These are phyloP conservation scores for Calocybe cyanea DNA, from an alignment of 768 basidiomycete species.

Conservation along the genomic window DNA sequence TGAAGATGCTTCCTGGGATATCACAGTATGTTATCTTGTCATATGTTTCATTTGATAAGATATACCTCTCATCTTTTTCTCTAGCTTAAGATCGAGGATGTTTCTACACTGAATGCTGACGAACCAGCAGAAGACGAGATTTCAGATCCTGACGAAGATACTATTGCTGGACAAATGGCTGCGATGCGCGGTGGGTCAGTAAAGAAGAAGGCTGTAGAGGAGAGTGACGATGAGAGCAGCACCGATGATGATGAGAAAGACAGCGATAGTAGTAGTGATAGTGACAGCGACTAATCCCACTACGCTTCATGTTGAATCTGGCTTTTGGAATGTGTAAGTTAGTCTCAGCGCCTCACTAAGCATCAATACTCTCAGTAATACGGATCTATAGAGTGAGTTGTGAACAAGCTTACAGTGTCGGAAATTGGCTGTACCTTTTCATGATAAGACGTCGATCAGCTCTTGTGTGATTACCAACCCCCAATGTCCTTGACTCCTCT, in stretches of 20 bases:
- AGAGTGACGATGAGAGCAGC: conserved; percentile 49
- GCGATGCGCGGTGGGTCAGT: conserved; percentile 87
- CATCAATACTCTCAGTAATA: too few species aligned
- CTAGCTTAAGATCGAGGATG: conserved; percentile 83
- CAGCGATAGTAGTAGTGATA: conserved; percentile 25
- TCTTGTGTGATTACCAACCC: too few species aligned
- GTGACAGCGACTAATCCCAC: conserved; percentile 40
- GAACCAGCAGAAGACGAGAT: conserved; percentile 85
- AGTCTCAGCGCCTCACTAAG: conserved; percentile 6
- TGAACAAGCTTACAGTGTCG: too few species aligned
- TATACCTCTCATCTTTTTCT: conserved; percentile 8
- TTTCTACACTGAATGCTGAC: conserved; percentile 50
- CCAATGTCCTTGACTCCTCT: conserved; percentile 16
- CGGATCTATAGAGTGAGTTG: too few species aligned
- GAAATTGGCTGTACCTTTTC: too few species aligned
- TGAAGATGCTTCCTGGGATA: conserved; percentile 66
- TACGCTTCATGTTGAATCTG: conserved; percentile 18
- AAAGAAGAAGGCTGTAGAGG: conserved; percentile 60
- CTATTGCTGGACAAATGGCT: conserved; percentile 96
- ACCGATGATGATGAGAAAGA: conserved; percentile 55
- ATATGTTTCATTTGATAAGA: background rate
- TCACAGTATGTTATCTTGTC: conserved; percentile 52
- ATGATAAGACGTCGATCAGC: too few species aligned
- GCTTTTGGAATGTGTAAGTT: conserved; percentile 19
- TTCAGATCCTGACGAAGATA: conserved; percentile 96